Conservation (phyloP, 805 yeast species). For the Starmerella sp. region DNA sequence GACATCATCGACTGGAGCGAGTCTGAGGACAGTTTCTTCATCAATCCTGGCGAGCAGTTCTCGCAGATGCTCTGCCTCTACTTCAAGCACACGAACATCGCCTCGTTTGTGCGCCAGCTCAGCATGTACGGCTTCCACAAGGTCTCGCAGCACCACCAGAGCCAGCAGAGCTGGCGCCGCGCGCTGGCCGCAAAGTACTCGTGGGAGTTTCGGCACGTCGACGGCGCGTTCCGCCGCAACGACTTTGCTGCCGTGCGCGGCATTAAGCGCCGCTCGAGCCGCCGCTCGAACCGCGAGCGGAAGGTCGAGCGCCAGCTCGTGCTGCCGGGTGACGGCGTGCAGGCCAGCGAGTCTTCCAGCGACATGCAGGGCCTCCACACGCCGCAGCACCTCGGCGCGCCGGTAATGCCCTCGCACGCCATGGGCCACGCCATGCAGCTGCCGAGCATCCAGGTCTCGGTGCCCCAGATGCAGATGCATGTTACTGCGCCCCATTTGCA, state of each 20-base stretch:
- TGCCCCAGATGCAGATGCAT: not conserved
- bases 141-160: conserved; percentile 25
- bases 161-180: conserved; percentile 6
- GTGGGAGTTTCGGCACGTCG: conserved; percentile 88
- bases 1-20: conserved; percentile 83
- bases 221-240: conserved; percentile 69
- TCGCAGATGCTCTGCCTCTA: conserved; percentile 58
- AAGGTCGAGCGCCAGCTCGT: conserved; percentile 17
- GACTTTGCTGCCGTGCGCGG: conserved; percentile 59
- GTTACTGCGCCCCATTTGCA: not conserved
- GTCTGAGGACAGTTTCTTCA: conserved; percentile 57
- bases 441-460: not conserved
- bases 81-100: conserved; percentile 89
- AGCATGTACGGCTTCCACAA: conserved; percentile 97
- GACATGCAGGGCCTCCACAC: not conserved
- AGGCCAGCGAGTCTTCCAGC: not conserved
- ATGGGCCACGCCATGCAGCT: not conserved
- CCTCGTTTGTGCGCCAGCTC: conserved; percentile 83
- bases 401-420: not conserved
- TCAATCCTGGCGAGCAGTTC: conserved; percentile 80
- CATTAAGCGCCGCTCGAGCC: conserved; percentile 63
- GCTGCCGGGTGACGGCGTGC: conserved; percentile 1
- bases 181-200: conserved; percentile 14
- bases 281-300: conserved; percentile 8
- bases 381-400: too few relatives aligned